Conservation (phyloP, 2,329 filamentous ascomycete species). For the Botrytis fabae region DNA sequence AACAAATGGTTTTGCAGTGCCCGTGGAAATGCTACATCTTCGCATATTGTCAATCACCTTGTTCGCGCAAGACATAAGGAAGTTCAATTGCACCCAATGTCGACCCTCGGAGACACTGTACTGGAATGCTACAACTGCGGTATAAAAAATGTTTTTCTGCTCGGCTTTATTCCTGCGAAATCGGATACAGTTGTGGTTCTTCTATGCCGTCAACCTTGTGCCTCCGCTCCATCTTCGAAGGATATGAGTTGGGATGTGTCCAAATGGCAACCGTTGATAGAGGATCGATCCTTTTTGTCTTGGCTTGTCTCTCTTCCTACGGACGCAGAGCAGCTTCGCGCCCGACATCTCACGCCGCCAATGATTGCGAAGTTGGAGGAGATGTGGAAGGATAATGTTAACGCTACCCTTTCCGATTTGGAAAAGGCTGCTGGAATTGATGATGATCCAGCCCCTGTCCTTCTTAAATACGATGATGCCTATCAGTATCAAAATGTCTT, state of each 20-base stretch:
- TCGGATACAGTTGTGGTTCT: conserved; percentile 98
- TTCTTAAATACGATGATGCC: conserved; percentile 92
- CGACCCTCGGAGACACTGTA: conserved; percentile 90
- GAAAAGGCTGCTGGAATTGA: conserved; percentile 91
- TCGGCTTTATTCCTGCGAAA: conserved; percentile 97
- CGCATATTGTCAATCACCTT: conserved; percentile 97
- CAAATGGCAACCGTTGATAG: conserved; percentile 94
- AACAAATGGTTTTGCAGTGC: conserved; percentile 99
- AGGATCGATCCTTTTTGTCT: conserved; percentile 89
- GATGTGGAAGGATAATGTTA: conserved; percentile 95
- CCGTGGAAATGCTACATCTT: conserved; percentile 92
- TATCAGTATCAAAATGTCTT: conserved; percentile 99
- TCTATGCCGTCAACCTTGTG: conserved; percentile 93
- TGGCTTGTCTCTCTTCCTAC: conserved; percentile 91
- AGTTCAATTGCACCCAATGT: conserved; percentile 92
- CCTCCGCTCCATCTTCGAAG: conserved; percentile 90
- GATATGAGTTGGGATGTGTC: conserved; percentile 99
- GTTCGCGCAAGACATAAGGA: conserved; percentile 98
- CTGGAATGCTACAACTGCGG: conserved; percentile 99
- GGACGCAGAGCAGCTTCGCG: conserved; percentile 93
- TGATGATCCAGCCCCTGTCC: conserved; percentile 89
- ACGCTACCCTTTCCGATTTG: conserved; percentile 83
- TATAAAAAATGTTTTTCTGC: conserved; percentile 97
- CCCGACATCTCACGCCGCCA: conserved; percentile 86
- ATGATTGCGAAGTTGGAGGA: conserved; percentile 96